A percentile compares a stretch with the other conserved stretches of the same genome.
These are phyloP conservation scores for Clavispora santaluciae DNA, from an alignment of 805 yeast species.

Conservation along the genomic window DNA sequence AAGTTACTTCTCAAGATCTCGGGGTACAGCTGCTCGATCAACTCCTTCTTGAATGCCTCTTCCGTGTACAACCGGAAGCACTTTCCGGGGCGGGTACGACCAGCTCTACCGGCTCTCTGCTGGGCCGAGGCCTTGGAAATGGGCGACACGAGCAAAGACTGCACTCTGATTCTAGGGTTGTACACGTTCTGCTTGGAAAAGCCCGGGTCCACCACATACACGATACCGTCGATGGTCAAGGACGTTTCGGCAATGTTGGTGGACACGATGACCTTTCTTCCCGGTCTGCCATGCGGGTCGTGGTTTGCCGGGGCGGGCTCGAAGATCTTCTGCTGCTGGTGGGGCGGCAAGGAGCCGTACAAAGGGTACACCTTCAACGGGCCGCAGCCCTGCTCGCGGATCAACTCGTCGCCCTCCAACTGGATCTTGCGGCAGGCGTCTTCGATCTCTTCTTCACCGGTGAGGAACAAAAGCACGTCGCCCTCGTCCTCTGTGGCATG, in stretches of 20 bases:
- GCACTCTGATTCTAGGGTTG: conserved; percentile 94
- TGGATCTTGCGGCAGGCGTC: conserved; percentile 89
- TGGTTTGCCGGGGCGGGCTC: conserved; percentile 81
- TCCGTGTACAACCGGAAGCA: conserved; percentile 95
- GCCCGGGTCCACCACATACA: conserved; percentile 96
- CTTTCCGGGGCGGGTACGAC: conserved; percentile 98
- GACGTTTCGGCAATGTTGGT: conserved; percentile 98
- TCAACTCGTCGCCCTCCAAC: conserved; percentile 82
- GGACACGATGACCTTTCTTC: conserved; percentile 86
- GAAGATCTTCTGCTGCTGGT: conserved; percentile 90
- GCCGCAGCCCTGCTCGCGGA: conserved; percentile 87
- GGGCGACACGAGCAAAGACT: conserved; percentile 89
- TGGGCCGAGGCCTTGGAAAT: conserved; percentile 97
- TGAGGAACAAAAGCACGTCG: conserved; percentile 78
- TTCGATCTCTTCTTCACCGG: conserved; percentile 98
- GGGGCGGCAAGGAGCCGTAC: conserved; percentile 95
- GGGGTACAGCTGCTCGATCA: conserved; percentile 93
- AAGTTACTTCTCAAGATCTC: conserved; percentile 89
- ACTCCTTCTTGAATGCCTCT: conserved; percentile 90
- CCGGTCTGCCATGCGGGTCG: conserved; percentile 78
- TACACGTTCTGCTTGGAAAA: conserved; percentile 95
- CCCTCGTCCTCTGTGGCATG: conserved; percentile 96
- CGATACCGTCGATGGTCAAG: conserved; percentile 94
- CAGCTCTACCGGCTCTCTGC: conserved; percentile 99
- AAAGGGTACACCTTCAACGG: conserved; percentile 87